Evolutionary conservation across 1,284 basidiomycete genomes (phyloP), one percentile per base, ranked within the genome.

Genomic region (Malassezia slooffiae): DNA sequence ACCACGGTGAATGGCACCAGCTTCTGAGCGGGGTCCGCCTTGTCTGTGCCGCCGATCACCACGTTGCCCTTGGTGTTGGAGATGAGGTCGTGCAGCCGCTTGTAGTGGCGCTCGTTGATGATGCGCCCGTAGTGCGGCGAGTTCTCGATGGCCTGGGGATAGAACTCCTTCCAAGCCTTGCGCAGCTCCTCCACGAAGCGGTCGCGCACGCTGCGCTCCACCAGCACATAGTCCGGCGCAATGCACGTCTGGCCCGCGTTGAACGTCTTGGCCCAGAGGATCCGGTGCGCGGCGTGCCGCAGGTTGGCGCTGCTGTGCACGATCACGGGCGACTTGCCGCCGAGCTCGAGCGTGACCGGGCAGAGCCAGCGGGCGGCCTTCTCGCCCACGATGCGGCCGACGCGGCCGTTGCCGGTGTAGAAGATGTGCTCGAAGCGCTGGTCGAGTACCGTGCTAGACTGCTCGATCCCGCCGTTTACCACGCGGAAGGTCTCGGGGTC

Each of bases 281-380:
- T 73, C 12, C 83, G 76, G 44, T 63, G 64, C 13, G 70, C 72
- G 15, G 70, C 66, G 48, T 71, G 71, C 42, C 56, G 59, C 31
- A 76, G 50, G 38, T 73, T 72, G 26, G 74, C 74, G 36, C 74
- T 75, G 1, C 81, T 74, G 61, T 88, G 82, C 38, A 91, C 72
- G 56, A 89, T 77, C 11, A 81, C 82, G 1, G 88, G 87, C 15
- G 80, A 84, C 72, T 91, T 91, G 41, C 83, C 82, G 22, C 82
- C 82, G 7, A 84, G 75, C 70, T 71, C 88, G 34, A 89, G 77
- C 6, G 85, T 82, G 19, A 83, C 74, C 0, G 89, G 86, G 0
- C 86, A 86, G 15, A 93, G 72, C 42, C 81, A 79, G 70, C 89
- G 83, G 8, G 85, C 87, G 3, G 87, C 87, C 0, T 89, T 88